These are phyloP conservation scores for Hortiboletus campestris DNA, from an alignment of 768 basidiomycete species.

Conservation along the genomic window DNA sequence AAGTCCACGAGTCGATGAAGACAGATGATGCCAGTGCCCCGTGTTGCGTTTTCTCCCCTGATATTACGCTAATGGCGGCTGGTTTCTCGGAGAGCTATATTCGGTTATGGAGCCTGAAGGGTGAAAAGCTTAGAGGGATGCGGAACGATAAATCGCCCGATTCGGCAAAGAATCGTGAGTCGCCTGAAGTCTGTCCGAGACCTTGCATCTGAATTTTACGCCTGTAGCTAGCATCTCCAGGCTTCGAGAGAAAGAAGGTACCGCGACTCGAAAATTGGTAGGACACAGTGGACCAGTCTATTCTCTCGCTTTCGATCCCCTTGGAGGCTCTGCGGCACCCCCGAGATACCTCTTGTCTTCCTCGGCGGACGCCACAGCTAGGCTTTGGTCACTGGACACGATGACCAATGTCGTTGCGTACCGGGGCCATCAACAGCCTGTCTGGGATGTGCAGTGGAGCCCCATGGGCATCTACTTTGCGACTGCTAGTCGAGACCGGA, in stretches of 20 bases:
- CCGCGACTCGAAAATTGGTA: constrained; percentile 87
- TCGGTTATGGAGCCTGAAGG: constrained; percentile 91
- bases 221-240: constrained; percentile 52
- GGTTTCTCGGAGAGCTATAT: constrained; percentile 97
- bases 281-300: constrained; percentile 98
- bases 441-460: constrained; percentile 99
- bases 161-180: constrained; percentile 69
- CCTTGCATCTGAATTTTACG: background rate
- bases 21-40: constrained; percentile 55
- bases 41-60: constrained; percentile 84
- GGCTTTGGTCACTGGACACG: constrained; percentile 95
- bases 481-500: constrained; percentile 89
- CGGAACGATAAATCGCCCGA: constrained; percentile 72
- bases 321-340: constrained; percentile 79
- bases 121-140: constrained; percentile 77
- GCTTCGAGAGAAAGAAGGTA: constrained; percentile 75
- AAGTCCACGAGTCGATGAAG: constrained; percentile 7
- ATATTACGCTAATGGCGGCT: constrained; percentile 89
- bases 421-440: constrained; percentile 93
- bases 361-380: constrained; percentile 87
- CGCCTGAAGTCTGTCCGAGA: background rate
- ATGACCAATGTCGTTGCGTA: constrained; percentile 92
- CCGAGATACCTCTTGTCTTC: constrained; percentile 88
- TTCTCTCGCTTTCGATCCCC: constrained; percentile 89
- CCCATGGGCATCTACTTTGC: constrained; percentile 99